Evolutionary conservation across 306 rosid species (phyloP).

Genomic region (Quercus parvula): DNA sequence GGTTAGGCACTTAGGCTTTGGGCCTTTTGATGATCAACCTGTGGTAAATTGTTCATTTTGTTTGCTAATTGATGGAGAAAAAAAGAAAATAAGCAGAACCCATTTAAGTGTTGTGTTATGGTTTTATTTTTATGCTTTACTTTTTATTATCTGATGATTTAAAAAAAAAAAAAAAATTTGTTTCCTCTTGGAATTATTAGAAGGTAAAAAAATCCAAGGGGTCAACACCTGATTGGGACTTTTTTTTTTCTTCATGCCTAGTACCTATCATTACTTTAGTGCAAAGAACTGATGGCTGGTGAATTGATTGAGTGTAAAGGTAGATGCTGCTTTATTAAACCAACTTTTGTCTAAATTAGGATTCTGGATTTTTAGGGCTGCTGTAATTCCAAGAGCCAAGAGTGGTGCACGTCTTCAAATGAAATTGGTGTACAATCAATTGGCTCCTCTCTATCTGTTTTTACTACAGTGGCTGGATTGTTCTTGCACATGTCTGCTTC

Average conservation of each 20-base stretch:
- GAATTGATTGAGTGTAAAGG: neutral
- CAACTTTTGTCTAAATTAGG: constrained; percentile 25
- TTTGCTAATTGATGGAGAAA: constrained; percentile 2
- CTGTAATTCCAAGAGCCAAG: constrained; percentile 81
- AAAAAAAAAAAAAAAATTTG: neutral
- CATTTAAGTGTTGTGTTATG: neutral
- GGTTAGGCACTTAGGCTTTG: neutral
- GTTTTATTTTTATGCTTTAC: neutral
- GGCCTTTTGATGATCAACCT: neutral
- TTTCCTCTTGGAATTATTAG: neutral
- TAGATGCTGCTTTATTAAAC: neutral
- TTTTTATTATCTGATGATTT: neutral
- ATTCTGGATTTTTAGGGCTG: constrained; percentile 62
- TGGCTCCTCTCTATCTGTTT: constrained; percentile 75
- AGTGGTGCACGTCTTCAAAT: constrained; percentile 81
- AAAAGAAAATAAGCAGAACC: neutral
- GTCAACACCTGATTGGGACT: neutral
- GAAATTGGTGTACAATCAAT: constrained; percentile 85
- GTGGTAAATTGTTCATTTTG: neutral
- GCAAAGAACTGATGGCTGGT: neutral
- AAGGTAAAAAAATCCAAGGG: neutral
- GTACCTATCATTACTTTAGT: neutral
- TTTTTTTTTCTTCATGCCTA: neutral
- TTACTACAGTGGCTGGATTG: constrained; percentile 93
- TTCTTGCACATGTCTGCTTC: constrained; percentile 75